Evolutionary conservation across 208 protist species (phyloP).

Genomic region (Crithidia fasciculata): DNA sequence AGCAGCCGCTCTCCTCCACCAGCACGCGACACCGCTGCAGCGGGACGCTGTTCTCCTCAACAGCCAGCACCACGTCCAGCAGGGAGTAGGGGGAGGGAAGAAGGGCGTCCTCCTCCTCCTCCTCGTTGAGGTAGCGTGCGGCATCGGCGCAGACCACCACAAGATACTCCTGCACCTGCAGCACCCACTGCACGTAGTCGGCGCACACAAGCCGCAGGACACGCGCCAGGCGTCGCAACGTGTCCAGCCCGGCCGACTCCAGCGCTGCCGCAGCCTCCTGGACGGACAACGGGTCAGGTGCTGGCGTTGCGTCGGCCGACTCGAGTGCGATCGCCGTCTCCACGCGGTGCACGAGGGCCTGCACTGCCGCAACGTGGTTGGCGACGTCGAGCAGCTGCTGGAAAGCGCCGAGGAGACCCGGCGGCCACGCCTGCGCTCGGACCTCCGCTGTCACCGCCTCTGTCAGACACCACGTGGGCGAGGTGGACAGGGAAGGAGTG

Average conservation of each 20-base stretch:
- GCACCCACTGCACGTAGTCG: conserved; percentile 47
- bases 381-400: conserved; percentile 42
- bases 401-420: conserved; percentile 19
- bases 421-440: conserved; percentile 13
- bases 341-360: conserved; percentile 30
- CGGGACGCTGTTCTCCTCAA: conserved; percentile 39
- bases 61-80: conserved; percentile 29
- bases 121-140: conserved; percentile 1
- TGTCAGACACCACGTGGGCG: conserved; percentile 25
- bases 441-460: conserved; percentile 24
- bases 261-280: conserved; percentile 34
- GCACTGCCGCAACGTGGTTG: conserved; percentile 37
- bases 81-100: conserved; percentile 15
- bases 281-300: neutral
- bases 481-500: neutral
- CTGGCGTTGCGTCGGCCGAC: neutral
- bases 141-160: conserved; percentile 1
- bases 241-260: conserved; percentile 30
- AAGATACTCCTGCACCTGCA: conserved; percentile 47
- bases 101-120: neutral
- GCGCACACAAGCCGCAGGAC: conserved; percentile 43
- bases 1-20: conserved; percentile 43
- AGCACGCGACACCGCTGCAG: conserved; percentile 37
- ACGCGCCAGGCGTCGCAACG: conserved; percentile 40
- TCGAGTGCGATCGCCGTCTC: neutral